Conservation (phyloP, 1,139 yeast species). For the Lodderomyces theae region DNA sequence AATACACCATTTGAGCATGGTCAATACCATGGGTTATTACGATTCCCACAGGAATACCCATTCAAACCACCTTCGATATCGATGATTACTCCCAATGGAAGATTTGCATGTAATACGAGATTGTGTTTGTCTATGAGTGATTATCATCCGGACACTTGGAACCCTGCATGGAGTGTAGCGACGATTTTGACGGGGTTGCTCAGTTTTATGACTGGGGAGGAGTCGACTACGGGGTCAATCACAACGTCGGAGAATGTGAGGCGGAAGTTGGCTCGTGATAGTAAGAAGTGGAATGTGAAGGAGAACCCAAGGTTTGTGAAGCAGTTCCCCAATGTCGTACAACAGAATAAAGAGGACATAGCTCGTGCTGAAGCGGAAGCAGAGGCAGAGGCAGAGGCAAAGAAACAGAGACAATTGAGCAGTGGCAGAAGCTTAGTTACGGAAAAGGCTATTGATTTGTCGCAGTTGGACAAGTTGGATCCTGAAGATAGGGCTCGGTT, state of each 20-base stretch:
- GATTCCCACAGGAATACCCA: slow-evolving; percentile 86
- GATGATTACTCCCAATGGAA: slow-evolving; percentile 84
- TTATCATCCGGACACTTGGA: slow-evolving; percentile 92
- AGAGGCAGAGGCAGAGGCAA: slow-evolving; percentile 9
- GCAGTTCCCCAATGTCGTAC: slow-evolving; percentile 70
- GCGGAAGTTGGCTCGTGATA: slow-evolving; percentile 43
- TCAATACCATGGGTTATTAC: slow-evolving; percentile 83
- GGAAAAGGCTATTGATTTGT: slow-evolving; percentile 20
- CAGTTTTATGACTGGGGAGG: slow-evolving; percentile 75
- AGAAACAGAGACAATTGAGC: slow-evolving; percentile 3
- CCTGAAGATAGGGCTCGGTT: slow-evolving; percentile 47
- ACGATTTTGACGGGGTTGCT: slow-evolving; percentile 81
- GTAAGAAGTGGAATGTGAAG: slow-evolving; percentile 63
- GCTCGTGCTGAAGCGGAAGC: slow-evolving; percentile 12
- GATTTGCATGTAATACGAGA: slow-evolving; percentile 74
- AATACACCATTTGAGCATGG: slow-evolving; percentile 82
- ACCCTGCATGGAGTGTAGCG: slow-evolving; percentile 91
- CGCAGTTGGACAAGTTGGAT: slow-evolving; percentile 33
- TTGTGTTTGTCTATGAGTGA: slow-evolving; percentile 88
- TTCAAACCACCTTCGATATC: slow-evolving; percentile 89
- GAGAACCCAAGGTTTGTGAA: slow-evolving; percentile 53
- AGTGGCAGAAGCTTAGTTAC: slow-evolving; percentile 1
- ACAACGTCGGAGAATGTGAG: slow-evolving; percentile 36
- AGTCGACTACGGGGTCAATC: slow-evolving; percentile 40
- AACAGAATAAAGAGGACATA: slow-evolving; percentile 40